phyloP scores from a whole-genome alignment of 2,329 filamentous ascomycete species.

The Didymella exigua region DNA sequence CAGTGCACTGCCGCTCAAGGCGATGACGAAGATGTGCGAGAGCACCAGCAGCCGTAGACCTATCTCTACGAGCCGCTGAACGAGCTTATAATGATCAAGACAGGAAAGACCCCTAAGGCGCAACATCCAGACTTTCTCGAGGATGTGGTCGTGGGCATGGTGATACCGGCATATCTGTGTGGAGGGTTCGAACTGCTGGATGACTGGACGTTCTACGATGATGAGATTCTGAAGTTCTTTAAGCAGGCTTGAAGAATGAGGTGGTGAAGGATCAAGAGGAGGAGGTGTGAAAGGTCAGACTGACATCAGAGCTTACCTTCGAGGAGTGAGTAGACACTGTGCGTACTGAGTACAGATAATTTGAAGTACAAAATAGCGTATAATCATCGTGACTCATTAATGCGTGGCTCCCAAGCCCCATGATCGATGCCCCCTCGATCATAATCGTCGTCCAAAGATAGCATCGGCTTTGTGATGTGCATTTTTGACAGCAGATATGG shows the following conservation, averaged over 20 bases:
- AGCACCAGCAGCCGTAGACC: no score
- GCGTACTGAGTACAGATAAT: background rate
- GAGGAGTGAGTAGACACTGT: background rate
- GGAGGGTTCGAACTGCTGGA: background rate
- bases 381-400: background rate
- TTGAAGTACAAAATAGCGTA: background rate
- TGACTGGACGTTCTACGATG: background rate
- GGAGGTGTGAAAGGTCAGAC: no score
- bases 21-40: no score
- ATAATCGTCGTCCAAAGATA: background rate
- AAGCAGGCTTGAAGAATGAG: background rate
- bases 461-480: background rate
- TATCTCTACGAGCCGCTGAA: no score
- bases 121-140: no score
- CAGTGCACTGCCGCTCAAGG: no score
- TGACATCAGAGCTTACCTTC: background rate
- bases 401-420: background rate
- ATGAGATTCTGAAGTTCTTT: background rate
- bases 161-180: no score
- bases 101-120: no score
- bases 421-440: background rate
- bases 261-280: no score
- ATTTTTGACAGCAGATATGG: background rate
- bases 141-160: no score
- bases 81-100: no score